phyloP scores from a whole-genome alignment of 805 yeast species.

The Candida parachauliodes region DNA sequence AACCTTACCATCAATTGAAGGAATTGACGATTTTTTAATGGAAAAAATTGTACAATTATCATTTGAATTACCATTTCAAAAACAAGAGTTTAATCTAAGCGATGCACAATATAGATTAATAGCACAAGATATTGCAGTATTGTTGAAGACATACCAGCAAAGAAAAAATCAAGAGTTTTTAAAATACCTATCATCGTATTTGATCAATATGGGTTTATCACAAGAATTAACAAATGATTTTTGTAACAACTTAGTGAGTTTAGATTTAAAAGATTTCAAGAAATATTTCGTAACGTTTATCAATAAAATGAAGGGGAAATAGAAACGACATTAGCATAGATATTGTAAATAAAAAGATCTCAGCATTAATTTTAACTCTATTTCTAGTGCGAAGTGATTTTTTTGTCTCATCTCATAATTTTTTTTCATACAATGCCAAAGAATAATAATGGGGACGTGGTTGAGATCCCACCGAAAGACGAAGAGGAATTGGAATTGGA shows the following conservation, averaged over 20 bases:
- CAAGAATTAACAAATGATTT: constrained; percentile 57
- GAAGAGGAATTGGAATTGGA: constrained; percentile 79
- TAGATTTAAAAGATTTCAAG: constrained; percentile 62
- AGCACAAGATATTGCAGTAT: constrained; percentile 68
- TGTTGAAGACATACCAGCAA: constrained; percentile 61
- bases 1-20: constrained; percentile 54
- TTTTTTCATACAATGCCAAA: constrained; percentile 11
- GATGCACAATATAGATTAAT: constrained; percentile 79
- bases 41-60: constrained; percentile 62
- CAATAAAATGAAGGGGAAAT: constrained; percentile 28
- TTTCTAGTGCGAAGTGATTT: neutral
- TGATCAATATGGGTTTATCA: constrained; percentile 58
- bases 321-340: constrained; percentile 1
- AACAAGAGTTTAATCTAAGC: constrained; percentile 57
- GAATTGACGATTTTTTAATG: constrained; percentile 67
- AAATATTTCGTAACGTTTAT: constrained; percentile 57
- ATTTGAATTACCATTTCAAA: constrained; percentile 78
- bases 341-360: neutral
- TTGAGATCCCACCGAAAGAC: constrained; percentile 64
- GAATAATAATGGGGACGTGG: constrained; percentile 16
- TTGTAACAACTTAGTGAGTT: constrained; percentile 51
- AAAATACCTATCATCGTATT: constrained; percentile 46
- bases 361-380: too few species aligned
- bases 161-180: constrained; percentile 40
- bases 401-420: neutral